Conservation (phyloP, 2,329 filamentous ascomycete species). For the Fusarium torulosum region DNA sequence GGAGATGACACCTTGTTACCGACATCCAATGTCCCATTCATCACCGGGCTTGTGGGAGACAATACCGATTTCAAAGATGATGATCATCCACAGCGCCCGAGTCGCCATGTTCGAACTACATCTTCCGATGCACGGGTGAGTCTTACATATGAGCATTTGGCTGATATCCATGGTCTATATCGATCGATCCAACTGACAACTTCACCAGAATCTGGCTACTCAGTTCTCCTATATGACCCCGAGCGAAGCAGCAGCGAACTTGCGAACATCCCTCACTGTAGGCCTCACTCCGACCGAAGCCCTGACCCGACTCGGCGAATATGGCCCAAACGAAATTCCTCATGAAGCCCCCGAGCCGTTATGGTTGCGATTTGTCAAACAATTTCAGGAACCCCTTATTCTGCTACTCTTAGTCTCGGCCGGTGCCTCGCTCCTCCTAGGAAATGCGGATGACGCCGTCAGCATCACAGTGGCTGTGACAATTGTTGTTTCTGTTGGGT, state of each 20-base stretch:
- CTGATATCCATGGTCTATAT: background rate
- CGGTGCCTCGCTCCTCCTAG: constrained; percentile 87
- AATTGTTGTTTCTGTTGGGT: constrained; percentile 95
- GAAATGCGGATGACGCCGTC: constrained; percentile 93
- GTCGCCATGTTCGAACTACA: constrained; percentile 61
- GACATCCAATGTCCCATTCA: constrained; percentile 52
- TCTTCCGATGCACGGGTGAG: constrained; percentile 69
- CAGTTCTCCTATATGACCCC: constrained; percentile 77
- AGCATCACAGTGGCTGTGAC: constrained; percentile 97
- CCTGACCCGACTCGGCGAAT: constrained; percentile 79
- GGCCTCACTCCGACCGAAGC: constrained; percentile 88
- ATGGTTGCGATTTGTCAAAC: constrained; percentile 94
- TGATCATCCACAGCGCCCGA: constrained; percentile 48
- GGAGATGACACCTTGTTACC: constrained; percentile 53
- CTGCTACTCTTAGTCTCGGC: constrained; percentile 91
- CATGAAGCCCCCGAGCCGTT: constrained; percentile 93
- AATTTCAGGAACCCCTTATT: constrained; percentile 97
- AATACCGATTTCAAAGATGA: constrained; percentile 42
- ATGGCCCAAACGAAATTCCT: constrained; percentile 94
- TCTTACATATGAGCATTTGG: background rate
- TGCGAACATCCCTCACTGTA: constrained; percentile 85
- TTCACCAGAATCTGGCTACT: constrained; percentile 65
- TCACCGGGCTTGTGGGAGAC: constrained; percentile 49
- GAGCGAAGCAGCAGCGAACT: constrained; percentile 79
- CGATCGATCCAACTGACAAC: constrained; percentile 28